Conservation (phyloP, 2,329 filamentous ascomycete species). For the Alternaria tenuissima region DNA sequence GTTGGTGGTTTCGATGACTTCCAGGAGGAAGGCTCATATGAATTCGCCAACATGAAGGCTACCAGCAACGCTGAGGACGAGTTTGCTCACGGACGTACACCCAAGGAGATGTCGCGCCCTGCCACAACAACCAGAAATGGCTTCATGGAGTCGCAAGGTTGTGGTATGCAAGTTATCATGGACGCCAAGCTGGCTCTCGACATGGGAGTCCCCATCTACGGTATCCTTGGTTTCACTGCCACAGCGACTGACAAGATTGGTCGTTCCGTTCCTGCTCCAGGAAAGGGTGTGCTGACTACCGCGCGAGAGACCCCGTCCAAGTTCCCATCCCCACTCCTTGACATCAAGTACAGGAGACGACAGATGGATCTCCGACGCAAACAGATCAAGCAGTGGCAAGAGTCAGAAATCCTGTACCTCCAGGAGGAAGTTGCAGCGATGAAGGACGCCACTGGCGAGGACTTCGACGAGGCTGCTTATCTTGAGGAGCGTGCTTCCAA, state of each 20-base stretch:
- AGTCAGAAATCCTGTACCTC: slow-evolving; percentile 90
- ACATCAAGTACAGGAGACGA: slow-evolving; percentile 96
- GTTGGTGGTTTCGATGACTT: slow-evolving; percentile 99
- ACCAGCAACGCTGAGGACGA: slow-evolving; percentile 98
- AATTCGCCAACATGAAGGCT: slow-evolving; percentile 99
- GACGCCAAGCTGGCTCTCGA: slow-evolving; percentile 93
- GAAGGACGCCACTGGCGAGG: slow-evolving; percentile 70
- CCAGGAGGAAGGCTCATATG: slow-evolving; percentile 98
- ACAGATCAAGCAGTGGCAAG: slow-evolving; percentile 96
- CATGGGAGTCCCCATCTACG: slow-evolving; percentile 98
- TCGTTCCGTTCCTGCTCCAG: slow-evolving; percentile 93
- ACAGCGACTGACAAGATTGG: slow-evolving; percentile 99
- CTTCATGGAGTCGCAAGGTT: slow-evolving; percentile 99
- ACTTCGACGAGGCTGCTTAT: slow-evolving; percentile 85
- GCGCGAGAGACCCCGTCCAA: slow-evolving; percentile 90
- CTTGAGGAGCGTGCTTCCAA: slow-evolving; percentile 83
- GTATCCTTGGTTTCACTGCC: slow-evolving; percentile 89
- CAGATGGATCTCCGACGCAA: slow-evolving; percentile 93
- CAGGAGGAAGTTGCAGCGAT: slow-evolving; percentile 93
- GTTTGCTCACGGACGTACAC: slow-evolving; percentile 92
- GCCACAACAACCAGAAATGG: slow-evolving; percentile 96
- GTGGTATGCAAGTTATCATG: slow-evolving; percentile 99
- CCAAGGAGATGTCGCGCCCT: slow-evolving; percentile 96
- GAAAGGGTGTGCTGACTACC: slow-evolving; percentile 94
- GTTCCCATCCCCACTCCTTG: slow-evolving; percentile 92